Evolutionary conservation across 2,329 filamentous ascomycete species (phyloP), one percentile per base, ranked within the genome.

Genomic region (Erysiphe pisi): DNA sequence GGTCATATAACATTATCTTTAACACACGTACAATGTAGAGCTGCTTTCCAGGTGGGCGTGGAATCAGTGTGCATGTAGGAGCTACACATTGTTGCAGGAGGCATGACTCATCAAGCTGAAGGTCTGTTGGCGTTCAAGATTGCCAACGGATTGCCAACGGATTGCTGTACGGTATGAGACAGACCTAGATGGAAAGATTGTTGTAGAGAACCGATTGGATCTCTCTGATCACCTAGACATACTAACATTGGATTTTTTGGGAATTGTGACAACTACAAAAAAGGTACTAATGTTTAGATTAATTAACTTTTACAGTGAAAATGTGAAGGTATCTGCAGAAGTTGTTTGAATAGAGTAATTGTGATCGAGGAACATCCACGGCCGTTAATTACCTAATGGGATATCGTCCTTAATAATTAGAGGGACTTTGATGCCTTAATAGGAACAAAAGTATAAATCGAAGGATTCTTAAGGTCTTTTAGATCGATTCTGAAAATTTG

Each of bases 1-100:
- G 31, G 43, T 70, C 6, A 16, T 43, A 9, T 31, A 70, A 70
- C 65, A 43, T 8, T 40, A 70, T 11, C 25, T 16, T 70, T 31
- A 70, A 40, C 65, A 70, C 65, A 70, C 65, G 16, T 43, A 20
- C 31, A 25, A 16, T 25, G 40, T 70, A 16, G 43, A n/a, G 65
- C 65, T 18, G 25, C 65, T 16, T 70, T 70, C 25, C 1, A 70
- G 65, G 16, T 11, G 43, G 65, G 20, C 20, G 14, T 40, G 16
- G 31, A 70, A 70, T 40, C 43, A 40, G 28, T 70, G 20, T 43
- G 28, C 9, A 70, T 16, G 6, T 1, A 70, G n/a, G 31, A 70
- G 65, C 65, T n/a, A 70, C 20, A 70, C 65, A 11, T 70, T 25
- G 65, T 6, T 40, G 40, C n/a, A 70, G 28, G 65, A 70, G 65